Evolutionary conservation across 208 protist genomes (phyloP), one percentile per base, ranked within the genome.

Genomic region (Trypanosoma rangeli): DNA sequence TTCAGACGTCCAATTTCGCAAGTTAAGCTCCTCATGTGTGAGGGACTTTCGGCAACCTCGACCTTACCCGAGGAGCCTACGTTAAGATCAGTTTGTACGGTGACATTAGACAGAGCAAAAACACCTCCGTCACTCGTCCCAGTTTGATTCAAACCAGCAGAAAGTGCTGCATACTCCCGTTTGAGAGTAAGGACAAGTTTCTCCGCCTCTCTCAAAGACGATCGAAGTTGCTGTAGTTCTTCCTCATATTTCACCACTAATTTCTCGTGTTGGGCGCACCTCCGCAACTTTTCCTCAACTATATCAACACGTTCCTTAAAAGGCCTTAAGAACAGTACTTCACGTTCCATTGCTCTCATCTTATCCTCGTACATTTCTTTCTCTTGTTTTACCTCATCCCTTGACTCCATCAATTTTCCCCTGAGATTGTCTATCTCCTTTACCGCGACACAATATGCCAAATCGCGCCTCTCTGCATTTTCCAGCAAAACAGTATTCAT

Each of bases 391-490:
- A 28, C 24, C 28, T 64, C 46, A 46, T 42, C 55, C 22, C 26
- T 64, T 13, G 26, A 24, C 29, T 42, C 44, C 20, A 29, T 44
- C 26, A 70, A 24, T 42, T 64, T 55, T 2, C 26, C 53, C 39
- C 56, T 37, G 31, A 70, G 66, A 20, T 50, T 56, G n/a, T 70
- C 56, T 26, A 70, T 56, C 29, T 70, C 56, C 44, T 46, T 56
- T 15, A 64, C 37, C 18, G 66, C 56, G 56, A 16, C 29, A 56
- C 8, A 53, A 55, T 70, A 64, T 7, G 56, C 44, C 31, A 39
- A n/a, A 49, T 70, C 66, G n/a, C 46, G 66, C 16, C 26, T 61
- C 39, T 62, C 35, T 33, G 66, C 44, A 61, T 62, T 70, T 70
- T 70, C 55, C 26, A 64, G 54, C n/a, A 69, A 50, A 50, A 53